Evolutionary conservation across 225 moss, liverwort and hornwort genomes (phyloP), one percentile per base, ranked within the genome.

Genomic region (Pseudoscleropodium purum): DNA sequence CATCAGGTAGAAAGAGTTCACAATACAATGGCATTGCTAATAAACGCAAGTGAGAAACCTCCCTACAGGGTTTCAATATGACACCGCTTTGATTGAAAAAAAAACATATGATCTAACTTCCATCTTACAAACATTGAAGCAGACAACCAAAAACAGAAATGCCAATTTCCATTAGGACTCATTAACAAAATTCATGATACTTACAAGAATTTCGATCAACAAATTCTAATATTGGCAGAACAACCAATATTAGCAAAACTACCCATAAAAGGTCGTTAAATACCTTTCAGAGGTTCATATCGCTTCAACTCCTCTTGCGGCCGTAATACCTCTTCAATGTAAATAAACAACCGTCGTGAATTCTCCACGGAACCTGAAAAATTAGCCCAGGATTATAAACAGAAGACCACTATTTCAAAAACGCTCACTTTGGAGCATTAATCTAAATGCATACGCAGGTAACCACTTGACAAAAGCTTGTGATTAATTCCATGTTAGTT

Each of bases 261-360:
- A 66, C 18, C 45, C 65, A 87, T 64, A 18, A n/a, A 65, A 56
- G 79, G 34, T 59, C 12, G 51, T 64, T 49, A 31, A 37, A 76
- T 91, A 98, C 98, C 98, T 96, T 94, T 98, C 82, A 98, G 91
- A 75, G 92, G 92, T 75, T 98, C 97, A 86, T 97, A 98, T 85
- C 96, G 94, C 88, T 94, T 98, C 84, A 95, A 88, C 63, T 98
- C 98, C 65, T 98, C 98, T 80, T 97, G 92, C 34, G 95, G 95
- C 83, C 89, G 94, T 84, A 97, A 90, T 61, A 98, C 79, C 92
- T 98, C 97, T 84, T 89, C 94, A 89, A 98, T 88, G 91, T 90
- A 97, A 31, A 87, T 89, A 84, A 94, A 96, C 60, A 95, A 43
- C 82, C 85, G 93, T 83, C 93, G 95, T 31, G 98, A 95, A 82